Conservation (phyloP, 2,329 filamentous ascomycete genomes). For the Neoascochyta sp. region DNA sequence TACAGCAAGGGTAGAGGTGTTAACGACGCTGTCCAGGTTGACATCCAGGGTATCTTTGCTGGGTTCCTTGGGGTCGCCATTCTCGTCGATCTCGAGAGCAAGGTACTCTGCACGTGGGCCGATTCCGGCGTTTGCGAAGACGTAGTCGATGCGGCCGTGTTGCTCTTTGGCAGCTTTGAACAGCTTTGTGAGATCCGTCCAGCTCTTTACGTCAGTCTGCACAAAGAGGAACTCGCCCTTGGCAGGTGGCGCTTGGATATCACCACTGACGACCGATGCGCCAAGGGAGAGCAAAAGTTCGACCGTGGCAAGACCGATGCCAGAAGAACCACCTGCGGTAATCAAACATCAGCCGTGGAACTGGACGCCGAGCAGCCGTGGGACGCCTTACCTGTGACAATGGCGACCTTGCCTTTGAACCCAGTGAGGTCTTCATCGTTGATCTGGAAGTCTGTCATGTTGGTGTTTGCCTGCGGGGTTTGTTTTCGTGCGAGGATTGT, state of each 20-base stretch:
- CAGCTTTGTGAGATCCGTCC: constrained; percentile 49
- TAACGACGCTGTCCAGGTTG: constrained; percentile 49
- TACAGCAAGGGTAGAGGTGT: constrained; percentile 49
- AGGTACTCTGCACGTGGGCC: constrained; percentile 48
- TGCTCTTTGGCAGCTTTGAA: constrained; percentile 50
- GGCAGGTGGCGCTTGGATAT: constrained; percentile 44
- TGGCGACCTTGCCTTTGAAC: constrained; percentile 18
- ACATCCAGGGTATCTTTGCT: constrained; percentile 46
- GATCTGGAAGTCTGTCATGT: constrained; percentile 21
- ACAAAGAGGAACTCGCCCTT: constrained; percentile 22
- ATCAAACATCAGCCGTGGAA: constrained; percentile 1
- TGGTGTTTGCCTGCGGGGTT: too few species aligned
- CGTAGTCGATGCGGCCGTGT: constrained; percentile 46
- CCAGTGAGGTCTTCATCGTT: constrained; percentile 16
- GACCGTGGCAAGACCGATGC: constrained; percentile 56
- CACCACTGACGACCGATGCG: constrained; percentile 54
- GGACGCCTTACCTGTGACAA: constrained; percentile 15
- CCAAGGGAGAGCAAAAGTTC: constrained; percentile 51
- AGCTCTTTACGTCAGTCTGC: constrained; percentile 46
- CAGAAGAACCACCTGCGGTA: constrained; percentile 51
- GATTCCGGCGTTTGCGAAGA: constrained; percentile 56
- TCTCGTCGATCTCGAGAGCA: constrained; percentile 46
- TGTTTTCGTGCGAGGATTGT: constrained; percentile 1
- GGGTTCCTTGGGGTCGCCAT: constrained; percentile 50
- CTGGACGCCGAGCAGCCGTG: neutral